Percentiles rank a stretch among this genome's conserved stretches.
Conservation (phyloP, 352 stramenopile genomes). For the Pythium phragmiticola region DNA sequence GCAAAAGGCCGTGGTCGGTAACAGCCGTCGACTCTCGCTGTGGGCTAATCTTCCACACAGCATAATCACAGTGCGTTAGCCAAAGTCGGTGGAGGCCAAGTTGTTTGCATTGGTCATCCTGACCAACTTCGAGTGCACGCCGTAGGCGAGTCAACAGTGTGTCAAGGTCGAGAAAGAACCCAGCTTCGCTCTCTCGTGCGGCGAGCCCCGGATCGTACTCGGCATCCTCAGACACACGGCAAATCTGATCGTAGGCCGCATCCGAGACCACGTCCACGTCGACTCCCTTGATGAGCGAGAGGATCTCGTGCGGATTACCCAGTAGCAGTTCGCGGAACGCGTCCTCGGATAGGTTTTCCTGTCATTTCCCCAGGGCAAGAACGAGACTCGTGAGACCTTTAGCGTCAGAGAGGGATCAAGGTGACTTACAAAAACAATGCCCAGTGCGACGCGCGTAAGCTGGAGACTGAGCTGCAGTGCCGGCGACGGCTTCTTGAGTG, state of each 20-base stretch:
- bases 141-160: slow-evolving; percentile 34
- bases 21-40: slow-evolving; percentile 33
- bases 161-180: slow-evolving; percentile 64
- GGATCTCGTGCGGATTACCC: slow-evolving; percentile 39
- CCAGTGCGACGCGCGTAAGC: slow-evolving; percentile 26
- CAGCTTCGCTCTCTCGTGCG: slow-evolving; percentile 57
- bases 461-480: slow-evolving; percentile 51
- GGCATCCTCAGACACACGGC: slow-evolving; percentile 45
- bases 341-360: slow-evolving; percentile 37
- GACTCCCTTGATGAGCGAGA: slow-evolving; percentile 30
- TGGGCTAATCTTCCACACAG: slow-evolving; percentile 33
- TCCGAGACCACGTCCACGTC: slow-evolving; percentile 33
- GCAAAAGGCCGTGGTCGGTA: slow-evolving; percentile 45
- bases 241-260: slow-evolving; percentile 43
- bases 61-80: not conserved
- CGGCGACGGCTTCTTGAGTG: slow-evolving; percentile 46
- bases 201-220: slow-evolving; percentile 53
- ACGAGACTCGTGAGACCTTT: too few species aligned
- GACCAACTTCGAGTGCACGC: slow-evolving; percentile 34
- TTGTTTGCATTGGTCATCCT: not conserved
- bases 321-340: slow-evolving; percentile 45
- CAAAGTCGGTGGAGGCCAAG: not conserved
- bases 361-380: not conserved
- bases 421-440: slow-evolving; percentile 9
- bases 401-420: not conserved